Evolutionary conservation across 2,329 filamentous ascomycete genomes (phyloP), one percentile per base, ranked within the genome.

Genomic region (Verticillium zaregamsianum): DNA sequence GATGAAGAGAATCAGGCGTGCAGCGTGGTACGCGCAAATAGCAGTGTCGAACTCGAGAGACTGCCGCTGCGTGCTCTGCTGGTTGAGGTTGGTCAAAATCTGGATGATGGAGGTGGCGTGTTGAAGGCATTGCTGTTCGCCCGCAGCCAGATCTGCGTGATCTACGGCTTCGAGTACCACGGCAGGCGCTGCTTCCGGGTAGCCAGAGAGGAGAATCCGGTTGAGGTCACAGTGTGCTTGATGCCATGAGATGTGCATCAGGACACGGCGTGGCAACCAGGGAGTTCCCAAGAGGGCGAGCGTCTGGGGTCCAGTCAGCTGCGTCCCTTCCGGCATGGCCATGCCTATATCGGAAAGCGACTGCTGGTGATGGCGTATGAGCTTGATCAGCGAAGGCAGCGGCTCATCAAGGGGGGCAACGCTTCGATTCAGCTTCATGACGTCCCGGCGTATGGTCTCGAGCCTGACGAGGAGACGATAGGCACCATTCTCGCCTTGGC

Each of bases 171-270:
- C 68, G 6, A 77, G 65, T 1, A 74, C 68, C 0, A 67, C 68
- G 0, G 63, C 60, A 0, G 76, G 77, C 0, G 77, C 74, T 0
- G 76, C 73, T 55, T 80, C 77, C 3, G 72, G 74, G 54, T 76
- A 80, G 14, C 72, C 75, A 2, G 71, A 71, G 3, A 80, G 65
- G 5, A 79, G 71, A n/a, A 79, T 72, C 2, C 78, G 76, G 60
- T 80, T 79, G 5, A 80, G 63, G 57, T 80, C 78, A 64, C 76
- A 79, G 59, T 79, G 73, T 12, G 73, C 76, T 56, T 80, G 77
- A 20, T 79, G 76, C 68, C 73, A 80, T 1, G 73, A 76, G 20
- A 72, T 65, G 62, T 73, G 71, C 8, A 75, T 61, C 66, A 74
- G 70, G n/a, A 76, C 63, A 33, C 64, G 65, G 2, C 66, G 39